phyloP scores from a whole-genome alignment of 495 filamentous ascomycete species.

The Aspergillus indologenus region DNA sequence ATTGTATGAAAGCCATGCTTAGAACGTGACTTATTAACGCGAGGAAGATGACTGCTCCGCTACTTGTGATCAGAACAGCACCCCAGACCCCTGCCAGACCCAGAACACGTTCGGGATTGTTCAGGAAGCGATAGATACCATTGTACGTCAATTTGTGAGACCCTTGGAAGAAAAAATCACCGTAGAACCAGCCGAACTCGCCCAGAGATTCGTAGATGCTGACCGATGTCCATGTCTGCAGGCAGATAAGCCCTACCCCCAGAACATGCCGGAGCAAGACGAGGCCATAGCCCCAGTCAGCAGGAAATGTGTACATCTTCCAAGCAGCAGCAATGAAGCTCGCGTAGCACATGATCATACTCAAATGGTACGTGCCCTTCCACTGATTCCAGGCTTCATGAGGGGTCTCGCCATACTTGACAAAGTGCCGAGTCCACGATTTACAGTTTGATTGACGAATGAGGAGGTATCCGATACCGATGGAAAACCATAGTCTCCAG shows the following conservation, averaged over 20 bases:
- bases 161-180: constrained; percentile 90
- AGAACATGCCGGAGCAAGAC: constrained; percentile 83
- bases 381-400: constrained; percentile 96
- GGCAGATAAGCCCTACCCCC: constrained; percentile 71
- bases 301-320: constrained; percentile 90
- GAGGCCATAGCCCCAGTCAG: constrained; percentile 80
- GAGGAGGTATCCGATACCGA: constrained; percentile 84
- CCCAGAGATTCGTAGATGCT: constrained; percentile 96
- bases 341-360: constrained; percentile 81
- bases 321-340: constrained; percentile 88
- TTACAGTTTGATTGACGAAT: constrained; percentile 83
- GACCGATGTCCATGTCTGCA: constrained; percentile 89
- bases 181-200: constrained; percentile 99
- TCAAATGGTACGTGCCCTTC: constrained; percentile 94
- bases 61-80: constrained; percentile 87
- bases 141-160: constrained; percentile 87
- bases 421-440: constrained; percentile 91
- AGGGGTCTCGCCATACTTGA: constrained; percentile 88
- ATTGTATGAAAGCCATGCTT: constrained; percentile 82
- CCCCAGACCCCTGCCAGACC: constrained; percentile 97
- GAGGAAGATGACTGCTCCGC: constrained; percentile 74
- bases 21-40: constrained; percentile 83
- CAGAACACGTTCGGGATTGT: constrained; percentile 93
- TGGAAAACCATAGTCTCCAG: constrained; percentile 90
- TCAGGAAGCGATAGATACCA: constrained; percentile 95